Evolutionary conservation across 257 asterid genomes (phyloP).

Genomic region (Penstemon davidsonii): DNA sequence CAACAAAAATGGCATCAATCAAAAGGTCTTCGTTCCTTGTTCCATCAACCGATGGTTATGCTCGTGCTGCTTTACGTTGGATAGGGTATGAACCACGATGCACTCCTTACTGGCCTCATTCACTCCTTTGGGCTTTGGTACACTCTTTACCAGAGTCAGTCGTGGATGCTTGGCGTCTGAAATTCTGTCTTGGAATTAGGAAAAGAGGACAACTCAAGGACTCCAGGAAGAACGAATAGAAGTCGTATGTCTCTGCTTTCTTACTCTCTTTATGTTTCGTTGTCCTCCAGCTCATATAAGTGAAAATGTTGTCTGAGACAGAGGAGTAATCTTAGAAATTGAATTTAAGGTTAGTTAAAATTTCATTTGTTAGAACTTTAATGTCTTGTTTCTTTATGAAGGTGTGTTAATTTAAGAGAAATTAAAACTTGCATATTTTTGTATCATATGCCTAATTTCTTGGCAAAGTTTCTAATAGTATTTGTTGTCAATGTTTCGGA

Average conservation of each 20-base stretch:
- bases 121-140: constrained; percentile 70
- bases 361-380: neutral
- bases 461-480: neutral
- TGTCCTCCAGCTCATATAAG: neutral
- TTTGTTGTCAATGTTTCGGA: neutral
- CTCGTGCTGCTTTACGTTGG: constrained; percentile 76
- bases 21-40: constrained; percentile 84
- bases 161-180: constrained; percentile 82
- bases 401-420: neutral
- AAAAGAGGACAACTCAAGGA: constrained; percentile 84
- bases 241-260: neutral
- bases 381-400: neutral
- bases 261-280: neutral
- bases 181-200: constrained; percentile 64
- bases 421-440: neutral
- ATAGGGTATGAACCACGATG: constrained; percentile 91
- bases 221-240: constrained; percentile 72
- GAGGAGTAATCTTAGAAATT: constrained; percentile 2
- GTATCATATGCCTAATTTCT: neutral
- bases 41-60: constrained; percentile 87
- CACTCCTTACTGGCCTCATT: constrained; percentile 98
- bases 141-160: constrained; percentile 56
- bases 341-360: neutral
- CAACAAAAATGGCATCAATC: constrained; percentile 97
- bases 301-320: neutral